phyloP scores from a whole-genome alignment of 2,329 filamentous ascomycete species.

The Epicoccum sorghinum region DNA sequence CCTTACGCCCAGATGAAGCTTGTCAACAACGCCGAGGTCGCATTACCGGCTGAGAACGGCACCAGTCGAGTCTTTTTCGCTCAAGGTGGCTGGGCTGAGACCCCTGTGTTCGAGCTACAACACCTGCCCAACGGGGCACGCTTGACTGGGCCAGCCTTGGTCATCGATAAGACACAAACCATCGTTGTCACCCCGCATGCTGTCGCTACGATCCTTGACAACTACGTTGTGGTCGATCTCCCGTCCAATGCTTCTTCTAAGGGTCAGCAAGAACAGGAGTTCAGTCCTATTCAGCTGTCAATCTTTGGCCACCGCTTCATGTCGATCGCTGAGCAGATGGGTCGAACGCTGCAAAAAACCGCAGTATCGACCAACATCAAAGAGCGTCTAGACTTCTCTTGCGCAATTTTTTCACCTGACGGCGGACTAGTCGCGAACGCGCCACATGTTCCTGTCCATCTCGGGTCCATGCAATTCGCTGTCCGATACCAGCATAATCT shows the following conservation, averaged over 20 bases:
- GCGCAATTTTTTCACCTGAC: constrained; percentile 7
- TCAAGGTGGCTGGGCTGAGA: constrained; percentile 60
- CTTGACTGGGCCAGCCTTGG: constrained; percentile 76
- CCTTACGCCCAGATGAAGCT: constrained; percentile 71
- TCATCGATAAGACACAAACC: constrained; percentile 84
- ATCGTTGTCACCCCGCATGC: constrained; percentile 81
- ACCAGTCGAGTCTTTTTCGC: background rate
- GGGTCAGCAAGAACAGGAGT: background rate
- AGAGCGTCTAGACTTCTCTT: constrained; percentile 6
- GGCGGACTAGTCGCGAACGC: constrained; percentile 4
- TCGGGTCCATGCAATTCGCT: constrained; percentile 18
- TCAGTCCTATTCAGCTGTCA: constrained; percentile 3
- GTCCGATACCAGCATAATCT: constrained; percentile 49
- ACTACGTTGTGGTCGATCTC: constrained; percentile 68
- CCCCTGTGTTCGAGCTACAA: constrained; percentile 78
- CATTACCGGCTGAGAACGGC: background rate
- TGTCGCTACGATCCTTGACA: constrained; percentile 74
- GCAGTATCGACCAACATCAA: constrained; percentile 7
- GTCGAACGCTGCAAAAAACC: constrained; percentile 2
- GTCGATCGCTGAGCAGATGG: constrained; percentile 8
- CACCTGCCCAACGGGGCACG: constrained; percentile 71
- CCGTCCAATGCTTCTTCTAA: background rate
- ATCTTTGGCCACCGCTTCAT: constrained; percentile 10
- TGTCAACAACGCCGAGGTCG: background rate
- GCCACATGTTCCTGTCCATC: constrained; percentile 5